Evolutionary conservation across 192 early-diverging fungal species (phyloP), one percentile per base, ranked within the genome.

Genomic region (Funneliformis geosporum): DNA sequence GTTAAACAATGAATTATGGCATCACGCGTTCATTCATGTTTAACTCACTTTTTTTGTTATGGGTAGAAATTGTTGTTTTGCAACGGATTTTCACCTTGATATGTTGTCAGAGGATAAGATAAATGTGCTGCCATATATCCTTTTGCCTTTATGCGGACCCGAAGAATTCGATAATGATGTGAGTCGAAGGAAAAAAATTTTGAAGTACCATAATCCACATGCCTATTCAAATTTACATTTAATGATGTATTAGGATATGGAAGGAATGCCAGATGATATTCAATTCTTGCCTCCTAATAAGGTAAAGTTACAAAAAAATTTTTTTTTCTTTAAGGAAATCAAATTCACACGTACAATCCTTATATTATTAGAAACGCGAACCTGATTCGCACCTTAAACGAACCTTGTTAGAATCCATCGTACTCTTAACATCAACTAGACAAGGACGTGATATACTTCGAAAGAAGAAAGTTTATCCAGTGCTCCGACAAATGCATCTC

Each of bases 161-260:
- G 96, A 98, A 70, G 96, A 99, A 74, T 96, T 92, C 82, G 92
- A 93, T 73, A 88, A 93, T 27, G 97, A 99, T 69, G 92, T 93
- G 78, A 66, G 85, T 81, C 64, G 5, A 33, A 38, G 10, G 10
- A 3, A 23, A 33, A 27, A 66, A 38, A 38, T 25, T 8, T 18
- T 16, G 5, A 44, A 44, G 1, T 50, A 50, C 14, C 14, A 50
- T 50, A 70, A 23, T 4, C 61, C 21, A 33, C 0, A 0, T 33
- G 0, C 0, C 2, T 33, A 33, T 33, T 33, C 0, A 33, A 33
- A 33, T 33, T 33, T 33, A 33, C 33, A 33, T 33, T 33, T 33
- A 33, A 33, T 33, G 33, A 33, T 33, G 33, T 33, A 33, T 69
- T 73, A 92, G 89, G 96, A 98, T 50, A 95, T 96, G 91, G 96